Conservation (phyloP, 768 basidiomycete genomes). For the Clitopilus hobsonii region DNA sequence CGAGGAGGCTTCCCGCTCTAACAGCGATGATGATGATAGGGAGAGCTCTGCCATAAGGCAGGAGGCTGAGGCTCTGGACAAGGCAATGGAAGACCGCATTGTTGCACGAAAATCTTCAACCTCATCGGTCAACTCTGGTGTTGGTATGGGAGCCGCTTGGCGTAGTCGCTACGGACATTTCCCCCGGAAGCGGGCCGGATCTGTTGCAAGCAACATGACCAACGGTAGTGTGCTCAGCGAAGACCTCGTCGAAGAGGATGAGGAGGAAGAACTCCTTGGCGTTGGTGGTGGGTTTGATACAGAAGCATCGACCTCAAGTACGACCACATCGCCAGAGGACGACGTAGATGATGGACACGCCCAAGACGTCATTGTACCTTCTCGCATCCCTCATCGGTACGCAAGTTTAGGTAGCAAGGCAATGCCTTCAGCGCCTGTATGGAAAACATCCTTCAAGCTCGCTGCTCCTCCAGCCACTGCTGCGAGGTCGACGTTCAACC, state of each 20-base stretch:
- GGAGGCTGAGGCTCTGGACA: constrained; percentile 81
- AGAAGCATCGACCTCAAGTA: constrained; percentile 25
- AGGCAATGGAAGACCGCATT: constrained; percentile 82
- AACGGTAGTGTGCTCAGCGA: constrained; percentile 71
- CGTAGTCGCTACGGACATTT: constrained; percentile 48
- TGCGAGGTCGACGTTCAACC: constrained; percentile 45
- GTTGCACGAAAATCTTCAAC: constrained; percentile 68
- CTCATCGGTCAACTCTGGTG: constrained; percentile 56
- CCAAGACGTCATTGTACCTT: constrained; percentile 6
- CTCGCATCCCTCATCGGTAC: constrained; percentile 16
- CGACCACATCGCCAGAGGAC: constrained; percentile 29
- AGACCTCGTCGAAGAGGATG: constrained; percentile 78
- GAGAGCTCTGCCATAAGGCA: constrained; percentile 59
- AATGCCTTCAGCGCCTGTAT: constrained; percentile 52
- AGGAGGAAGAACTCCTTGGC: constrained; percentile 68
- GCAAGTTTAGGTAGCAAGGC: constrained; percentile 25
- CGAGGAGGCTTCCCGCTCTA: constrained; percentile 39
- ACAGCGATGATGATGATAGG: constrained; percentile 43
- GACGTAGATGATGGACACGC: constrained; percentile 19
- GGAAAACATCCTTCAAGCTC: constrained; percentile 55
- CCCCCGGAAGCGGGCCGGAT: constrained; percentile 66
- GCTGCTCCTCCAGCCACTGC: constrained; percentile 51
- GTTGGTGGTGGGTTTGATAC: constrained; percentile 62
- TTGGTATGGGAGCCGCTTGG: constrained; percentile 68
- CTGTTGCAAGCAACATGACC: constrained; percentile 68